A percentile compares a stretch with the other conserved stretches of the same genome.
Conservation (phyloP, 2,329 filamentous ascomycete genomes). For the Fusarium praegraminearum region DNA sequence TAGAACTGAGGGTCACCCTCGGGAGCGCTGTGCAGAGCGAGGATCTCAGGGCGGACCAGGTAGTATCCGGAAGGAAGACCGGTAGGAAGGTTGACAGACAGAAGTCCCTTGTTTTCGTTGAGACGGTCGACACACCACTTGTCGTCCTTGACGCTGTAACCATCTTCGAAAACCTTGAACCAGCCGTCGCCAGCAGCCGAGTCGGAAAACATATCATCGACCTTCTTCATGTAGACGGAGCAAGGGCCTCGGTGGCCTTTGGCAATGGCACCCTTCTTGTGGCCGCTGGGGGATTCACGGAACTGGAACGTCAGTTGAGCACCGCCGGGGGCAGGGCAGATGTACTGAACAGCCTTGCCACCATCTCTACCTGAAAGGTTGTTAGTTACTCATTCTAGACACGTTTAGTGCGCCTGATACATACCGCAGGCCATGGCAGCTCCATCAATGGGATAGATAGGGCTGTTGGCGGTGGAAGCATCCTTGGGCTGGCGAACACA, state of each 20-base stretch:
- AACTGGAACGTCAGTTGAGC: slow-evolving; percentile 74
- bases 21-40: slow-evolving; percentile 74
- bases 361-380: slow-evolving; percentile 57
- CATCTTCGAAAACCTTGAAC: slow-evolving; percentile 83
- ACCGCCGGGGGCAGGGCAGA: slow-evolving; percentile 63
- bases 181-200: slow-evolving; percentile 73
- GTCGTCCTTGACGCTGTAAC: slow-evolving; percentile 66
- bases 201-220: slow-evolving; percentile 65
- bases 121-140: slow-evolving; percentile 80
- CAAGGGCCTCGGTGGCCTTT: slow-evolving; percentile 75
- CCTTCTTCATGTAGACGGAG: slow-evolving; percentile 79
- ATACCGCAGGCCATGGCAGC: slow-evolving; percentile 78
- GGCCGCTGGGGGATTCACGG: slow-evolving; percentile 69
- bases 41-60: slow-evolving; percentile 76
- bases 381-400: background rate
- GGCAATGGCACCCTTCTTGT: slow-evolving; percentile 68
- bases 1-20: slow-evolving; percentile 77
- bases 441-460: slow-evolving; percentile 68
- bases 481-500: slow-evolving; percentile 76
- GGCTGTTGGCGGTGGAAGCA: slow-evolving; percentile 64
- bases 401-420: slow-evolving; percentile 36
- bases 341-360: slow-evolving; percentile 59
- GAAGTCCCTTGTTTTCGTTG: slow-evolving; percentile 71
- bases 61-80: slow-evolving; percentile 75
- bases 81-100: slow-evolving; percentile 71